A percentile compares a stretch with the other conserved stretches of the same genome.
These are phyloP conservation scores for Exophiala phaeomuriformis DNA, from an alignment of 2,329 filamentous ascomycete species.

Conservation along the genomic window DNA sequence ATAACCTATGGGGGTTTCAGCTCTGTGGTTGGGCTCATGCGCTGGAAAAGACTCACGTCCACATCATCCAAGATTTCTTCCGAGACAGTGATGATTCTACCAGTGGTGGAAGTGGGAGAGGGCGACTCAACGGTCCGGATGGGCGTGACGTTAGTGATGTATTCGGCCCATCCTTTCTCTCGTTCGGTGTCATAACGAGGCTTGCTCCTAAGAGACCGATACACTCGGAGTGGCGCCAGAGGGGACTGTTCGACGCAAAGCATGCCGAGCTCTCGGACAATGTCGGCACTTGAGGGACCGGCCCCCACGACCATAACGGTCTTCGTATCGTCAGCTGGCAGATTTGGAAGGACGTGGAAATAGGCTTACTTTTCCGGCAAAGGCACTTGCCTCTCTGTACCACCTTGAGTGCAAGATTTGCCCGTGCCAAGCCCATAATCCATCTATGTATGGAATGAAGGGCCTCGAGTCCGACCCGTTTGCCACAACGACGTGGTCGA, in stretches of 20 bases:
- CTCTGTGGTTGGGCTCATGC: not conserved
- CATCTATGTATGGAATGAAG: slow-evolving; percentile 8
- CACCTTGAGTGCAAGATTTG: slow-evolving; percentile 7
- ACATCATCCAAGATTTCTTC: slow-evolving; percentile 6
- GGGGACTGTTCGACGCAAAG: slow-evolving; percentile 7
- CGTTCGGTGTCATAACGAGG: slow-evolving; percentile 8
- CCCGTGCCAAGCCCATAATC: slow-evolving; percentile 5
- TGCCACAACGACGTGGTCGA: slow-evolving; percentile 10
- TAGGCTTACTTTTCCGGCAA: slow-evolving; percentile 9
- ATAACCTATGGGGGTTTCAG: slow-evolving; percentile 4
- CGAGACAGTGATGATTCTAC: slow-evolving; percentile 4
- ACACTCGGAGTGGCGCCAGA: slow-evolving; percentile 2
- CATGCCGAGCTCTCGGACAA: slow-evolving; percentile 11
- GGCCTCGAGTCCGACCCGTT: slow-evolving; percentile 10
- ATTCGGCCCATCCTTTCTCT: slow-evolving; percentile 8
- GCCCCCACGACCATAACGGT: slow-evolving; percentile 7
- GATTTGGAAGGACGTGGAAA: not conserved
- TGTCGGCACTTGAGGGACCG: slow-evolving; percentile 11
- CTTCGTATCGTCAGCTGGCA: not conserved
- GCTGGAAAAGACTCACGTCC: slow-evolving; percentile 5
- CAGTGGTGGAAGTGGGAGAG: slow-evolving; percentile 3
- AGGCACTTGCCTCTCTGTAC: slow-evolving; percentile 6
- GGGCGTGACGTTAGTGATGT: slow-evolving; percentile 3
- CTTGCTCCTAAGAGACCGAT: slow-evolving; percentile 6
- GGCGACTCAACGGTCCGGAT: slow-evolving; percentile 2